These are phyloP conservation scores for Leccinum longicurvipes DNA, from an alignment of 768 basidiomycete genomes.

Conservation along the genomic window DNA sequence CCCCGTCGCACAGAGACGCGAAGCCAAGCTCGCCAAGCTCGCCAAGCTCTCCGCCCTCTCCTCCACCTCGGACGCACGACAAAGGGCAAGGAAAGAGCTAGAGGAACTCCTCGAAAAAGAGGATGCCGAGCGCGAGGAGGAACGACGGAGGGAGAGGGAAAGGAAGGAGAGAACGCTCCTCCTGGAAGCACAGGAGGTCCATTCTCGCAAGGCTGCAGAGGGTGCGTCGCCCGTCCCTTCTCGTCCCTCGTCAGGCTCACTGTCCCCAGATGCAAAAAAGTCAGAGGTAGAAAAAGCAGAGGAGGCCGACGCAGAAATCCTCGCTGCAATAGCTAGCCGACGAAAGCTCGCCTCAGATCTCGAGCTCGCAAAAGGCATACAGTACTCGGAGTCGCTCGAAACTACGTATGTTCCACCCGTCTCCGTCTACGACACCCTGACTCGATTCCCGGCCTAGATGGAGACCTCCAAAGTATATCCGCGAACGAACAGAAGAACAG, in stretches of 20 bases:
- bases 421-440: not conserved
- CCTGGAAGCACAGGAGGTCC: slow-evolving; percentile 94
- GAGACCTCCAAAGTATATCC: slow-evolving; percentile 82
- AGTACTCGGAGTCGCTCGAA: slow-evolving; percentile 82
- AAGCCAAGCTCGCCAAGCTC: slow-evolving; percentile 76
- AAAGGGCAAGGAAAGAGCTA: slow-evolving; percentile 42
- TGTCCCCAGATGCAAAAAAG: slow-evolving; percentile 76
- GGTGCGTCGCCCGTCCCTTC: slow-evolving; percentile 40
- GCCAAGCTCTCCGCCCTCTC: slow-evolving; percentile 69
- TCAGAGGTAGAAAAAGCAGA: slow-evolving; percentile 80
- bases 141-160: slow-evolving; percentile 66
- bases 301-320: slow-evolving; percentile 86
- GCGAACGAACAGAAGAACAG: slow-evolving; percentile 64
- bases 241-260: slow-evolving; percentile 16
- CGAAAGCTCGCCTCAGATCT: slow-evolving; percentile 89
- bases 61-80: slow-evolving; percentile 47
- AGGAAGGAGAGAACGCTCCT: slow-evolving; percentile 85
- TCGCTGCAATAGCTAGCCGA: slow-evolving; percentile 88
- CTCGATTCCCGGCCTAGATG: slow-evolving; percentile 52
- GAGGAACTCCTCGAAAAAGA: slow-evolving; percentile 62
- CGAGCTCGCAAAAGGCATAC: slow-evolving; percentile 90
- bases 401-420: slow-evolving; percentile 57
- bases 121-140: slow-evolving; percentile 79
- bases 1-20: slow-evolving; percentile 79
- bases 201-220: slow-evolving; percentile 75